Evolutionary conservation across 202 grass and related monocot genomes (phyloP), one percentile per base, ranked within the genome.

Genomic region (Panicum hallii): DNA sequence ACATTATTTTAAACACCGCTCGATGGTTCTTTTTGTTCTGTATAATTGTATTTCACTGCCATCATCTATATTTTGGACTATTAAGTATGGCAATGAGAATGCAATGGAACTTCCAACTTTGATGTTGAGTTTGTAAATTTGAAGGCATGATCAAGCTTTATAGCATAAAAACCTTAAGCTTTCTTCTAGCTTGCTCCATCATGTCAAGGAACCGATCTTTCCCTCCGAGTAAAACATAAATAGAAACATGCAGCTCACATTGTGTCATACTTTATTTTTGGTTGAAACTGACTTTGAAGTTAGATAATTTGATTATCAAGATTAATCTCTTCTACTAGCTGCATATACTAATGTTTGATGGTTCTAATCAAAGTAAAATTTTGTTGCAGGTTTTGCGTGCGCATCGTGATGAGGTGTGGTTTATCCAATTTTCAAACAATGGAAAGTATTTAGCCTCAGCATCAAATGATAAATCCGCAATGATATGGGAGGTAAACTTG

Each of bases 401-500:
- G 66, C 97, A 99, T 74, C 32, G 19, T 79, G 93, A 91, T 83
- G 97, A 99, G 92, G 93, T 99, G 73, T 99, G 93, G 93, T 99
- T 92, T 88, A 70, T 96, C 81, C 97, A 94, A 57, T 99, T 99
- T 87, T 96, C 97, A 84, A 96, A 96, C 70, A 88, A 91, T 50
- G 97, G 97, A 34, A 96, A 90, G 72, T 96, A 94, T 87, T 90
- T 99, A 88, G 97, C 97, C 80, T 96, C 97, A 57, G 81, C 97
- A 47, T 99, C 97, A 46, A 88, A 90, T 81, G 97, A 99, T 90
- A 88, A 75, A 87, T 89, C 97, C 16, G 82, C 91, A 80, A 96
- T 99, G 71, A 91, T 99, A 86, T 99, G 97, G 97, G 94, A 99
- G 97, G 97, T 99, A 99, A 87, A 78, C 60, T 67, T 84, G 68